These are phyloP conservation scores for Quambalaria eucalypti DNA, from an alignment of 1,284 basidiomycete genomes.

Conservation along the genomic window DNA sequence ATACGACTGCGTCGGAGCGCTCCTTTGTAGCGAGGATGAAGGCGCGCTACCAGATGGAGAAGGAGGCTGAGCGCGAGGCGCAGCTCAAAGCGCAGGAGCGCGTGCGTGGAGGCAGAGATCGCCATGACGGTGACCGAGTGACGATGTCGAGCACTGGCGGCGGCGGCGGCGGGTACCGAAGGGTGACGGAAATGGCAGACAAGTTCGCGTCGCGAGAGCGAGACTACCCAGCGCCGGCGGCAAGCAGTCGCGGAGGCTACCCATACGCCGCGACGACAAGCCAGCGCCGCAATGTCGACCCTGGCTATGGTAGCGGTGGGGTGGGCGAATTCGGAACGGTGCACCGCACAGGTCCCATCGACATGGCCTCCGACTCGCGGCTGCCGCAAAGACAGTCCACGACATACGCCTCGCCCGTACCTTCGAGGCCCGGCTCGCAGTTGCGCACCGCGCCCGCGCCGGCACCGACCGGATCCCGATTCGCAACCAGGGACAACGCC, in stretches of 20 bases:
- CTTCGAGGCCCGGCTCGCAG: background rate
- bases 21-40: slow-evolving; percentile 43
- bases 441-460: background rate
- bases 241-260: too few relatives aligned
- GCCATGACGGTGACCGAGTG: too few relatives aligned
- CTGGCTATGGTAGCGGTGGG: too few relatives aligned
- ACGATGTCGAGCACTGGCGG: slow-evolving; percentile 7
- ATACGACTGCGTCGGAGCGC: slow-evolving; percentile 31
- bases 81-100: too few relatives aligned
- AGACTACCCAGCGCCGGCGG: too few relatives aligned
- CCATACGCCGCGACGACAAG: too few relatives aligned
- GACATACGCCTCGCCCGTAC: background rate
- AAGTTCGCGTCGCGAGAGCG: too few relatives aligned
- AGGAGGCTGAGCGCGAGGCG: slow-evolving; percentile 8
- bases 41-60: slow-evolving; percentile 37
- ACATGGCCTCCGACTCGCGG: slow-evolving; percentile 14
- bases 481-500: background rate
- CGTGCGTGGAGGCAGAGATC: too few relatives aligned
- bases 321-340: too few relatives aligned
- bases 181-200: too few relatives aligned
- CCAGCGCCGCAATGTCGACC: too few relatives aligned
- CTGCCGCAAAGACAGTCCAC: slow-evolving; percentile 3
- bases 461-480: background rate
- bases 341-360: too few relatives aligned
- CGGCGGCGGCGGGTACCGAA: slow-evolving; percentile 12